Percentiles rank a stretch among this genome's conserved stretches.
These are phyloP conservation scores for Metarhizium brunneum DNA, from an alignment of 2,329 filamentous ascomycete genomes.

Conservation along the genomic window DNA sequence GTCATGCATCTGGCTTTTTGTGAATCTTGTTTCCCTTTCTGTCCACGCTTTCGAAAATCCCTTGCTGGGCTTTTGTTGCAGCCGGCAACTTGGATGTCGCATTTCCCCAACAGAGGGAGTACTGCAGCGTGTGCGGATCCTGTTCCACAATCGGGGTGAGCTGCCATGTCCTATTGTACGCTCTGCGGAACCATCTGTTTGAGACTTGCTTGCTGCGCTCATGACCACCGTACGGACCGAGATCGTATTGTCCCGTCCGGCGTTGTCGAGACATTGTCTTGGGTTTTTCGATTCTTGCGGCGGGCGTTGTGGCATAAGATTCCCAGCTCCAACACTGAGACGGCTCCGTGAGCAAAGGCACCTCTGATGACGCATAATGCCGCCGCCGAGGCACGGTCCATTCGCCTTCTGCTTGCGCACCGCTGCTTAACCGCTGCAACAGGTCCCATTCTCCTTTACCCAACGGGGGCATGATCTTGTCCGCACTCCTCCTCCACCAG, in stretches of 20 bases:
- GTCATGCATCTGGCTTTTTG: constrained; percentile 5
- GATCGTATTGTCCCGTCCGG: constrained; percentile 25
- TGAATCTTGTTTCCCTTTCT: constrained; percentile 13
- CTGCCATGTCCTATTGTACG: constrained; percentile 38
- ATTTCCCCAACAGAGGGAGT: constrained; percentile 38
- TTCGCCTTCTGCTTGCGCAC: constrained; percentile 24
- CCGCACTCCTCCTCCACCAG: constrained; percentile 37
- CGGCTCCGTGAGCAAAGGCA: neutral
- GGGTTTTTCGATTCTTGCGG: constrained; percentile 27
- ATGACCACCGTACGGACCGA: constrained; percentile 27
- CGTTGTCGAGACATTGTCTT: constrained; percentile 22
- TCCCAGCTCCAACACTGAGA: constrained; percentile 31
- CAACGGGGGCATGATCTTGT: constrained; percentile 45
- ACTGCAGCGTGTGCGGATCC: constrained; percentile 18
- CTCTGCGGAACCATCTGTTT: constrained; percentile 34
- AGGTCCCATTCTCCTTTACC: constrained; percentile 45
- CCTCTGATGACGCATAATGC: constrained; percentile 9
- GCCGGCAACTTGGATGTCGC: constrained; percentile 15
- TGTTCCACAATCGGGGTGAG: constrained; percentile 32
- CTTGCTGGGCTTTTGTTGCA: constrained; percentile 24
- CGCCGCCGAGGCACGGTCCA: constrained; percentile 28
- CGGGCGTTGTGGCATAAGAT: constrained; percentile 28
- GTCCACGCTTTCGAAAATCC: constrained; percentile 40
- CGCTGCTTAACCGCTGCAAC: constrained; percentile 36
- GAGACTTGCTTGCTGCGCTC: constrained; percentile 23